Evolutionary conservation across 208 protist species (phyloP).

Genomic region (Wallacemonas sp.): DNA sequence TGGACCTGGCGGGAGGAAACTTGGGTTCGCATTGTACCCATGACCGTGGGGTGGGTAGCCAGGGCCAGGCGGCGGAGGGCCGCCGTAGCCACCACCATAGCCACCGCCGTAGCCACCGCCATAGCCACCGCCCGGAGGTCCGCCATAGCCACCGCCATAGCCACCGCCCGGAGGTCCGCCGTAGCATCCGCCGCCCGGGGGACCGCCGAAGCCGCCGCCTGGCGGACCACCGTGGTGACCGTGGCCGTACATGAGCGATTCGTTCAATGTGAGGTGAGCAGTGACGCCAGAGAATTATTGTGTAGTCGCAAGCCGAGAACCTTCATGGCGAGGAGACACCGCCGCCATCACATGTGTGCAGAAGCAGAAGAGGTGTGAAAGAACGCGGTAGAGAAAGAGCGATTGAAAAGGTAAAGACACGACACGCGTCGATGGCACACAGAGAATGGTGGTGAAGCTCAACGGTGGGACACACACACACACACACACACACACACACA

Average conservation of each 20-base stretch:
- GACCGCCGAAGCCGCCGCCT: background rate
- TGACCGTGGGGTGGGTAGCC: background rate
- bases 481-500: too few relatives aligned
- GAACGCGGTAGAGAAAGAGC: too few relatives aligned
- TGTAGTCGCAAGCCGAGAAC: too few relatives aligned
- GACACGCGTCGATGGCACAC: too few relatives aligned
- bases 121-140: background rate
- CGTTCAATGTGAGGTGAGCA: too few relatives aligned
- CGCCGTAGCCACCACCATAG: background rate
- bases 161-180: background rate
- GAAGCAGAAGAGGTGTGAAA: too few relatives aligned
- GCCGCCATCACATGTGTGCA: too few relatives aligned
- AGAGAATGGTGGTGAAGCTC: too few relatives aligned
- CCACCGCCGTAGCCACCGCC: constrained; percentile 2
- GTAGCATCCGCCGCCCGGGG: background rate
- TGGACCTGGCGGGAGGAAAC: background rate
- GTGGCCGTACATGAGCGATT: too few relatives aligned
- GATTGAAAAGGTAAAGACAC: too few relatives aligned
- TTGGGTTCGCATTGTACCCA: constrained; percentile 3
- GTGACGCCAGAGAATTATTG: too few relatives aligned
- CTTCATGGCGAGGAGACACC: too few relatives aligned
- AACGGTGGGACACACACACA: constrained; percentile 2
- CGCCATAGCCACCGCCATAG: background rate
- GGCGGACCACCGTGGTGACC: background rate
- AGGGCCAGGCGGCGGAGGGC: background rate